Base-by-base conservation (phyloP, 306 rosid genomes). In the Casuarina cunninghamiana region DNA sequence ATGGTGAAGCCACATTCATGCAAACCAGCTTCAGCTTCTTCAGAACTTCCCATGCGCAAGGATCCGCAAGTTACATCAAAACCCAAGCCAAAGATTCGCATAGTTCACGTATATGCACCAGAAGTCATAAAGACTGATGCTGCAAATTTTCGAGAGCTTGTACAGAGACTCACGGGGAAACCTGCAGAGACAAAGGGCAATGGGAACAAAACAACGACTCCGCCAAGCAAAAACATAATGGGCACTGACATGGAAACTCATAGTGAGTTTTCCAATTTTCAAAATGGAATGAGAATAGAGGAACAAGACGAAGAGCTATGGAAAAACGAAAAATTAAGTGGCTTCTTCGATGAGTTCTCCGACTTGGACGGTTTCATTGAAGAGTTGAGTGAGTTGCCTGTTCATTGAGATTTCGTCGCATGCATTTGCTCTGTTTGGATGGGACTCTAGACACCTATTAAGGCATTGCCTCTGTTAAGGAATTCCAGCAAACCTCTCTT, bases 131-230 rank as follows among this genome's bases (percentile, higher is more conserved):
- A 85, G 84, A 89, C 83, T 4, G 89, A 89, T 67, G 89, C 72
- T 19, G 88, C 78, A 5, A 87, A 89, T 65, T 89, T 89, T 78
- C 79, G 89, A 67, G 88, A 85, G 57, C 80, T 89, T 4, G 93
- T 87, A 53, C 91, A 89, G 53, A 87, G 83, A 7, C 86, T 89
- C 67, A 87, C 89, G 1, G 90, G 93, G 9, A 86, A 78, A 71
- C 84, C 85, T 46, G 78, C 69, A 42, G 83, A 79, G 16, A 72
- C 54, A 43, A 55, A 68, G 5, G 78, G 77, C 13, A 43, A 39
- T 43, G 61, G 57, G 54, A 66, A 58, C 71, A 81, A 72, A 26
- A 73, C 62, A 13, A 65, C n/a, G 10, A 42, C 53, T 43, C 48
- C 77, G 32, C 44, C 55, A n/a, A 72, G 45, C 61, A 72, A 73